These are phyloP conservation scores for Boletellus ananas DNA, from an alignment of 768 basidiomycete species.

Conservation along the genomic window DNA sequence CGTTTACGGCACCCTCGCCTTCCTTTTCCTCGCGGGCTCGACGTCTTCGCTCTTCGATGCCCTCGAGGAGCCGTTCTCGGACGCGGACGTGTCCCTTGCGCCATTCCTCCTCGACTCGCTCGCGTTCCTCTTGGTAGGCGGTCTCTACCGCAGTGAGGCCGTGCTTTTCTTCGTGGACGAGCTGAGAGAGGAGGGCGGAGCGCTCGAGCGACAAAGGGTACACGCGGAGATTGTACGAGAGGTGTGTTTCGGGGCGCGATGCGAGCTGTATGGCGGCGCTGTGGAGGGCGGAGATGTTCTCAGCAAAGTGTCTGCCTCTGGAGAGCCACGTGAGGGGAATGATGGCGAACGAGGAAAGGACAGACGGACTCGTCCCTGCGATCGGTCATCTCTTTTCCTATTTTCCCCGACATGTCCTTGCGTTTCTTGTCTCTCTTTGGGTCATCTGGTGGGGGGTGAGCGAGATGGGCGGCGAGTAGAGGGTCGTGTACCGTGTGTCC, in stretches of 20 bases:
- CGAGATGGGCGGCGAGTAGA: conserved; percentile 24
- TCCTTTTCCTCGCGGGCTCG: conserved; percentile 86
- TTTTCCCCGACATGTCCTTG: conserved; percentile 64
- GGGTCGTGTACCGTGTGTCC: conserved; percentile 37
- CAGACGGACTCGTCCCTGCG: conserved; percentile 67
- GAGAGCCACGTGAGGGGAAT: conserved; percentile 9
- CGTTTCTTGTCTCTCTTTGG: conserved; percentile 62
- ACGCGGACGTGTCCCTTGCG: conserved; percentile 69
- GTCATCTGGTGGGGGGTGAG: conserved; percentile 36
- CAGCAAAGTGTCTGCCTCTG: conserved; percentile 59
- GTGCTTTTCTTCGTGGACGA: conserved; percentile 64
- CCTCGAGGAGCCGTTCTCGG: conserved; percentile 73
- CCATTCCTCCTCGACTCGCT: conserved; percentile 74
- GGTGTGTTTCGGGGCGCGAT: conserved; percentile 61
- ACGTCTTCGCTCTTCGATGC: conserved; percentile 77
- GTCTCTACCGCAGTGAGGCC: conserved; percentile 62
- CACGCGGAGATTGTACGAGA: conserved; percentile 66
- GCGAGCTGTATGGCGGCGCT: conserved; percentile 58
- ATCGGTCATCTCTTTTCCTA: conserved; percentile 71
- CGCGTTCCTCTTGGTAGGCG: conserved; percentile 75
- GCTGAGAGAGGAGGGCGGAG: conserved; percentile 65
- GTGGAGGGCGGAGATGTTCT: conserved; percentile 60
- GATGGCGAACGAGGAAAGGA: conserved; percentile 1
- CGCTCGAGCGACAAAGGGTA: conserved; percentile 75
- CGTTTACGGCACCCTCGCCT: conserved; percentile 75